Base-by-base conservation (phyloP, 2,329 filamentous ascomycete genomes). In the Cordyceps cateniannulata region DNA sequence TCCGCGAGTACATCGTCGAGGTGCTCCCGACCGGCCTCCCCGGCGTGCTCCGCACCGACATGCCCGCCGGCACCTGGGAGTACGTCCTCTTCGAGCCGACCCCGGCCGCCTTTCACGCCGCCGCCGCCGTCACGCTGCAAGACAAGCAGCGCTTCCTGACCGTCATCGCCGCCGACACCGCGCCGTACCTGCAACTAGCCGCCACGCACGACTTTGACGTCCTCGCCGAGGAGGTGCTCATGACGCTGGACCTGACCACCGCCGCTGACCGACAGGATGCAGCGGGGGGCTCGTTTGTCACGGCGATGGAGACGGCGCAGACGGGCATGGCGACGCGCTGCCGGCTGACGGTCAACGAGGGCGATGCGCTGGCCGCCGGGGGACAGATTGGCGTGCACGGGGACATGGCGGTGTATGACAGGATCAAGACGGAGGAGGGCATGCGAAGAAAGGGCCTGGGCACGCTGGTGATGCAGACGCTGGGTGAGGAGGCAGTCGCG, bases 341-440 rank as follows among this genome's bases (percentile, higher is more conserved):
- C 24, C 44, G 52, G 29, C 35, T 61, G n/a, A 18, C 56, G 16
- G 20, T n/a, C 14, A 49, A 44, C 6, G 14, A 56, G 14, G 59
- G 47, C 24, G 12, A 32, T 24, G 24, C 18, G 25, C 32, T 16
- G 3, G 59, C 51, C 5, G 59, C 59, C 9, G 29, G 25, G 3
- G 59, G 59, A 5, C 51, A 61, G 20, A 22, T 61, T 5, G 51
- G 59, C 25, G 18, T 61, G 3, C 18, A 45, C 16, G 25, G 10
- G 32, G 52, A 56, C n/a, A 56, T 61, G 44, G 59, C 59, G 8
- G 52, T 61, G 3, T 61, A 56, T 51, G 59, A 61, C 32, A 27
- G 25, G 35, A 61, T 61, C 44, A 50, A 42, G 35, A 56, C 59
- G n/a, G 51, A 61, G 35, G 59, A 61, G 45, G 52, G 29, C 14